Percentiles rank a stretch among this genome's conserved stretches.
Conservation (phyloP, 148 eudicot genomes). For the Rhododendron ovatum region DNA sequence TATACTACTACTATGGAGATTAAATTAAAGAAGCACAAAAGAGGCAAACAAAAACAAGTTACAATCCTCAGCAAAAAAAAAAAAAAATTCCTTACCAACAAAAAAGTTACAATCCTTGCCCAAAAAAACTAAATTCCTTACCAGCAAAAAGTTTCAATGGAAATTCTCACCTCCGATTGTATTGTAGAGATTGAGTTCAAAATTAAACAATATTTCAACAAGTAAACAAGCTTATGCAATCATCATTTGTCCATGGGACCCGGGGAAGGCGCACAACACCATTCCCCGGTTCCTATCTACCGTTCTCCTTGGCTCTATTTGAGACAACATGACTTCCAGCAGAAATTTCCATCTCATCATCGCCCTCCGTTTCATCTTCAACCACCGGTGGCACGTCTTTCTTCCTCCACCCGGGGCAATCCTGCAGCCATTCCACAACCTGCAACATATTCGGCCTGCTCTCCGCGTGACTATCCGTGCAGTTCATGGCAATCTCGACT, state of each 20-base stretch:
- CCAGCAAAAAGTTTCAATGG: too few relatives aligned
- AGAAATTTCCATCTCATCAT: background rate
- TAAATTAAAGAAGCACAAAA: background rate
- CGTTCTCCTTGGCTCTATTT: background rate
- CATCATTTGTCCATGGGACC: background rate
- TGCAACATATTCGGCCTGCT: conserved; percentile 43
- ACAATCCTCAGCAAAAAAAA: too few relatives aligned
- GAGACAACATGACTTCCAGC: background rate
- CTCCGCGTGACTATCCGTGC: conserved; percentile 30
- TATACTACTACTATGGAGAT: background rate
- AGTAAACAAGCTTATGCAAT: background rate
- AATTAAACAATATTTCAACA: background rate
- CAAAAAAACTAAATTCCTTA: too few relatives aligned
- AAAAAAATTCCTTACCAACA: too few relatives aligned
- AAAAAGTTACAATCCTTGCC: too few relatives aligned
- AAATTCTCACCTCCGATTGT: too few relatives aligned
- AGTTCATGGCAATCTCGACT: conserved; percentile 24
- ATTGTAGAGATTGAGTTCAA: too few relatives aligned
- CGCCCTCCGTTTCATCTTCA: background rate
- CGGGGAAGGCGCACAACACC: too few relatives aligned
- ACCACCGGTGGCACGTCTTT: conserved; percentile 3
- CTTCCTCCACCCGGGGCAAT: conserved; percentile 18
- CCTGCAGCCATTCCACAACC: conserved; percentile 33
- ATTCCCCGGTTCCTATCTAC: background rate
- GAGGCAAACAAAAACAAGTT: background rate